These are phyloP conservation scores for Nicotiana rustica DNA, from an alignment of 305 asterid genomes.

Conservation along the genomic window DNA sequence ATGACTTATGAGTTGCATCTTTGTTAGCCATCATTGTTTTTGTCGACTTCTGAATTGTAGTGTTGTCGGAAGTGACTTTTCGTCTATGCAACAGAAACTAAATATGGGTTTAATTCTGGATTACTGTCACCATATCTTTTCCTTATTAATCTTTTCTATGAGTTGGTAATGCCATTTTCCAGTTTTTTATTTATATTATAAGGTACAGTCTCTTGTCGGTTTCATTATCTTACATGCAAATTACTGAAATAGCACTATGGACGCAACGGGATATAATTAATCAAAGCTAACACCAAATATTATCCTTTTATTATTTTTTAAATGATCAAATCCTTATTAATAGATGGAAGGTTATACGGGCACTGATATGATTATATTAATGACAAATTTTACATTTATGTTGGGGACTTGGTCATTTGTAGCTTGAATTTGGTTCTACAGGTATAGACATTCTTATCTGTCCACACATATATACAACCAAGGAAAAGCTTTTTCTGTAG, in stretches of 20 bases:
- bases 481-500: neutral
- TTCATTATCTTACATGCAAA: neutral
- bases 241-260: neutral
- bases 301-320: neutral
- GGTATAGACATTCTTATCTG: neutral
- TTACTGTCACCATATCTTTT: neutral
- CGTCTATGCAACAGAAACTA: neutral
- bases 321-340: no score
- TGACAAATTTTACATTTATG: neutral
- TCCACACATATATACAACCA: constrained; percentile 22
- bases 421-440: no score
- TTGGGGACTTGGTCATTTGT: no score
- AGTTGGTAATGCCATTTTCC: constrained; percentile 3
- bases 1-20: neutral
- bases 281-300: neutral
- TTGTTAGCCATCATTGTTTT: neutral
- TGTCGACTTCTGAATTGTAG: constrained; percentile 19
- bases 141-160: neutral
- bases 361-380: neutral
- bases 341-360: neutral
- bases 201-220: neutral
- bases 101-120: neutral
- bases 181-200: no score
- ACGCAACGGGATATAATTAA: neutral
- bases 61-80: constrained; percentile 21